Conservation (phyloP, 1,139 yeast species). For the Hansenula lynferdii region DNA sequence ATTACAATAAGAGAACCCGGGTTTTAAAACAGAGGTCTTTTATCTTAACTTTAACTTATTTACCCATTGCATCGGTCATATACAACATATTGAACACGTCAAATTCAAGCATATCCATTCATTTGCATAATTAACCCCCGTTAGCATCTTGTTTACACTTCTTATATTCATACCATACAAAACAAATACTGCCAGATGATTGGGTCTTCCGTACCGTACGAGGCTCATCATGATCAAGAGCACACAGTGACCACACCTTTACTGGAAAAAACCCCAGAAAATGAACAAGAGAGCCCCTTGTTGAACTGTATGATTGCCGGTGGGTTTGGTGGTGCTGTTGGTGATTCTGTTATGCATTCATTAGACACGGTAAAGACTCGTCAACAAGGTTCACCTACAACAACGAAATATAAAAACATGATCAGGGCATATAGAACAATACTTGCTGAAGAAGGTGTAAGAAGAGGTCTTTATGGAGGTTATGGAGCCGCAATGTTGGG, state of each 20-base stretch:
- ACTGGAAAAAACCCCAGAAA: conserved; percentile 12
- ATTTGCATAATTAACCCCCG: neutral
- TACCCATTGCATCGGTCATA: too few relatives aligned
- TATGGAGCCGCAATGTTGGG: conserved; percentile 90
- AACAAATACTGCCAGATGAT: conserved; percentile 1
- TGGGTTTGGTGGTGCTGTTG: conserved; percentile 91
- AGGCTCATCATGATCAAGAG: conserved; percentile 1
- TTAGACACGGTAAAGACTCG: conserved; percentile 94
- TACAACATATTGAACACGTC: neutral
- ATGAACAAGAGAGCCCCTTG: conserved; percentile 34
- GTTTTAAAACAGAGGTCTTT: too few relatives aligned
- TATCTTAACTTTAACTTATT: too few relatives aligned
- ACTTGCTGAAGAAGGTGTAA: conserved; percentile 74
- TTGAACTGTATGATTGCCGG: conserved; percentile 78
- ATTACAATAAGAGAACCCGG: too few relatives aligned
- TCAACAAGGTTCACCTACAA: conserved; percentile 85
- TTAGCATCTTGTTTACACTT: neutral
- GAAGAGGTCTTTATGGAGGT: conserved; percentile 87
- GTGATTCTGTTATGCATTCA: conserved; percentile 93
- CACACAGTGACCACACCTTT: neutral
- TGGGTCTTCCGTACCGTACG: conserved; percentile 2
- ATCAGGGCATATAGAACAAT: conserved; percentile 73
- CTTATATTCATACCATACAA: neutral
- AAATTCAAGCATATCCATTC: too few relatives aligned
- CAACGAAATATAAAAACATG: conserved; percentile 59